These are phyloP conservation scores for Naganishia antarctica DNA, from an alignment of 768 basidiomycete genomes.

Conservation along the genomic window DNA sequence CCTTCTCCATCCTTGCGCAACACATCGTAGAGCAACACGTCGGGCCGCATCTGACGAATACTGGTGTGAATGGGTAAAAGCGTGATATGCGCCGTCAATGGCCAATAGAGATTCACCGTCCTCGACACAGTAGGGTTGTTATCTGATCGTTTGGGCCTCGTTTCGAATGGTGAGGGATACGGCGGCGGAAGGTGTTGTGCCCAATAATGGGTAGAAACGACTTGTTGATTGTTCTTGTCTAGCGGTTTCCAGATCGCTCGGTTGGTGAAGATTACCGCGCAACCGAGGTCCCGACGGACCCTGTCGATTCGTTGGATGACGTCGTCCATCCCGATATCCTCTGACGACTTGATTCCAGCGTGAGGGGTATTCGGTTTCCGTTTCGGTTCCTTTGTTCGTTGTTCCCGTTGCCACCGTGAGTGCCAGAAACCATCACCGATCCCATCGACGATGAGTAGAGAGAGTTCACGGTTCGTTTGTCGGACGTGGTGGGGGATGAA, in stretches of 20 bases:
- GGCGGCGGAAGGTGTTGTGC: constrained; percentile 26
- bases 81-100: constrained; percentile 26
- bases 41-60: constrained; percentile 23
- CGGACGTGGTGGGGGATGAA: constrained; percentile 5
- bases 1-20: constrained; percentile 22
- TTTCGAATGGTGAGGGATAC: constrained; percentile 23
- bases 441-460: constrained; percentile 23
- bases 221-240: constrained; percentile 1
- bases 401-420: constrained; percentile 20
- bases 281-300: constrained; percentile 25
- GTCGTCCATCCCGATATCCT: constrained; percentile 23
- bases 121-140: background rate
- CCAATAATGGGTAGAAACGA: constrained; percentile 9
- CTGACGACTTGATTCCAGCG: constrained; percentile 7
- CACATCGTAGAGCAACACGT: constrained; percentile 22
- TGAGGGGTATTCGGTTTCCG: background rate
- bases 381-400: constrained; percentile 2
- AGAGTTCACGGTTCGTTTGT: constrained; percentile 9
- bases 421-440: constrained; percentile 28
- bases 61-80: background rate
- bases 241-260: constrained; percentile 26
- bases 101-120: constrained; percentile 19
- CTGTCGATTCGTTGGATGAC: constrained; percentile 17
- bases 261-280: constrained; percentile 18
- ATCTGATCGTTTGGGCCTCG: background rate